These are phyloP conservation scores for Didymella exigua DNA, from an alignment of 2,329 filamentous ascomycete genomes.

Conservation along the genomic window DNA sequence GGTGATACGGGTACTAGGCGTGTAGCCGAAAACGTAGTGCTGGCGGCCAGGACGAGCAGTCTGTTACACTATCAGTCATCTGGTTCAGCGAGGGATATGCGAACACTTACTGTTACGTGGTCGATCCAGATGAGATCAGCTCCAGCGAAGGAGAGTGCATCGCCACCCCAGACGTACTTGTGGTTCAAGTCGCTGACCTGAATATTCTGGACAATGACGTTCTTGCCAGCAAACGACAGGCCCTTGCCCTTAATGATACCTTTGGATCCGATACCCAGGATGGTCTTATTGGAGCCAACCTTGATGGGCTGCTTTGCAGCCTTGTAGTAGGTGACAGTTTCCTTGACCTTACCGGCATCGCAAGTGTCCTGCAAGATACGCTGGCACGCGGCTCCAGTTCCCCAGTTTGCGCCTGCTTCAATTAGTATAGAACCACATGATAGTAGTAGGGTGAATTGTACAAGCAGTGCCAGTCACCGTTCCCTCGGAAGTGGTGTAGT, in stretches of 20 bases:
- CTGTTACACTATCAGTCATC: neutral
- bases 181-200: slow-evolving; percentile 46
- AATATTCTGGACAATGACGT: slow-evolving; percentile 50
- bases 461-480: slow-evolving; percentile 22
- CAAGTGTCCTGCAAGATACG: slow-evolving; percentile 29
- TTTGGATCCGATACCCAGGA: slow-evolving; percentile 48
- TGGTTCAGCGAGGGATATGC: neutral
- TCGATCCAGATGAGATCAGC: slow-evolving; percentile 44
- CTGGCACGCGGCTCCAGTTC: slow-evolving; percentile 20
- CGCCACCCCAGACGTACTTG: slow-evolving; percentile 47
- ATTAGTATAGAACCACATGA: neutral
- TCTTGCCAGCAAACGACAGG: slow-evolving; percentile 42
- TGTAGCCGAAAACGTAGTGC: slow-evolving; percentile 20
- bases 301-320: slow-evolving; percentile 35
- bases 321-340: slow-evolving; percentile 38
- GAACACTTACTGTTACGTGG: slow-evolving; percentile 19
- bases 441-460: neutral
- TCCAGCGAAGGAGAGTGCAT: slow-evolving; percentile 42
- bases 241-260: slow-evolving; percentile 51
- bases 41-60: slow-evolving; percentile 20
- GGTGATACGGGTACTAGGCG: slow-evolving; percentile 18
- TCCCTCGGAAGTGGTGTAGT: slow-evolving; percentile 31
- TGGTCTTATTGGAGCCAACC: slow-evolving; percentile 49
- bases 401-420: slow-evolving; percentile 17
- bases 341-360: slow-evolving; percentile 2